These are phyloP conservation scores for Lophium mytilinum DNA, from an alignment of 495 filamentous ascomycete genomes.

Conservation along the genomic window DNA sequence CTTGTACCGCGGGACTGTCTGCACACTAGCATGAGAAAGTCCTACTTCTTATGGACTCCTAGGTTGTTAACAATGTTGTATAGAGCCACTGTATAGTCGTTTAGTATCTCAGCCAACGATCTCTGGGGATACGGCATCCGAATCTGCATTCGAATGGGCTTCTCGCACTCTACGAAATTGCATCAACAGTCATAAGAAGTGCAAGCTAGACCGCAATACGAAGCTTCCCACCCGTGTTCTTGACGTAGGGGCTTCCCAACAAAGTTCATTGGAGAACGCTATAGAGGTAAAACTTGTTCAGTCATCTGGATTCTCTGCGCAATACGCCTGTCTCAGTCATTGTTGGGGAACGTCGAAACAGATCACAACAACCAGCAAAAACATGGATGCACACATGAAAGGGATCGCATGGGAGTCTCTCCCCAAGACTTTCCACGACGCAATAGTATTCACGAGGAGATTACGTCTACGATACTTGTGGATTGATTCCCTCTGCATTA, in stretches of 20 bases:
- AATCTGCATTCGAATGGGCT: background rate
- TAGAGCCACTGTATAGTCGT: too few species aligned
- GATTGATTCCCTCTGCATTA: too few species aligned
- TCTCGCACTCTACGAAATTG: background rate
- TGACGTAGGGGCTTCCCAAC: too few species aligned
- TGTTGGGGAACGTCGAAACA: constrained; percentile 1
- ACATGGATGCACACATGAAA: background rate
- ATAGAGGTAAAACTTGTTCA: background rate
- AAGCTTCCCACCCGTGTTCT: background rate
- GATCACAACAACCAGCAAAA: background rate
- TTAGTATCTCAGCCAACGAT: background rate
- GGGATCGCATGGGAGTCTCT: background rate
- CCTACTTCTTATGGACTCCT: too few species aligned
- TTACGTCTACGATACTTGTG: background rate
- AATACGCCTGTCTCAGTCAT: background rate
- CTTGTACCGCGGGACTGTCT: too few species aligned
- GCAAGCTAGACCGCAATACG: background rate
- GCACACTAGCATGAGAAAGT: too few species aligned
- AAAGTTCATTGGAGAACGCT: background rate
- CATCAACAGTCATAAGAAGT: background rate
- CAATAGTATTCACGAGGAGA: background rate
- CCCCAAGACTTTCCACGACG: constrained; percentile 1
- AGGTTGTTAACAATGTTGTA: too few species aligned
- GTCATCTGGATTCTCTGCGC: background rate
- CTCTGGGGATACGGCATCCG: background rate